Base-by-base conservation (phyloP, 192 early-diverging fungal genomes). In the Globomyces pollinis-pini region DNA sequence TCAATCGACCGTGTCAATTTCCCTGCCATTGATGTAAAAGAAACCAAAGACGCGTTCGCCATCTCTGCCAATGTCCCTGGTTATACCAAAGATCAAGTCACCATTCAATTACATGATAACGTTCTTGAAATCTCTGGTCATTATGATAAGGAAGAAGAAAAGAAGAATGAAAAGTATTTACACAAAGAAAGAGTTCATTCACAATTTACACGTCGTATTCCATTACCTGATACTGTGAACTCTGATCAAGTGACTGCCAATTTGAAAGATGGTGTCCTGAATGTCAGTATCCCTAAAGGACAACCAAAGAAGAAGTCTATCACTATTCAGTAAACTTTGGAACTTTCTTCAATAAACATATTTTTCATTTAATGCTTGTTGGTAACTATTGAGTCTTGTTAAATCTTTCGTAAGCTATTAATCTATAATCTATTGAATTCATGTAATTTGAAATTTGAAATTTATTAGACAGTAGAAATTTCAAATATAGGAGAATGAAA, bases 21-120 rank as follows among this genome's bases (percentile, higher is more conserved):
- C n/a, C 41, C 41, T 49, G 45, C 24, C 21, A 49, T 49, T 29
- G 45, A 49, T 49, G 45, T 49, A 2, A 23, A 49, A 9, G 45
- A 49, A 29, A 49, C 20, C 45, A 49, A 49, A 15, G 45, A 49
- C 6, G 2, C 45, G 2, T 49, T 49, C 15, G 45, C 12, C 2
- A 24, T 49, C 28, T 9, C 20, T 28, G 45, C 45, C 15, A 24
- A 49, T 28, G 24, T 49, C 20, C 45, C 54, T 24, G 54, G 41
- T 24, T 56, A 23, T 56, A n/a, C 20, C 3, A 6, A 23, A 4
- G 26, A 29, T 16, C 12, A 42, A 26, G n/a, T 56, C 31, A 9
- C 30, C 54, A 43, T 42, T 33, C 9, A 6, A 2, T 9, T 56
- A 24, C 6, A 21, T 33, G 41, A 18, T 23, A 6, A 13, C 6